Conservation (phyloP, 208 protist species). For the Tritrichomonas musculus region DNA sequence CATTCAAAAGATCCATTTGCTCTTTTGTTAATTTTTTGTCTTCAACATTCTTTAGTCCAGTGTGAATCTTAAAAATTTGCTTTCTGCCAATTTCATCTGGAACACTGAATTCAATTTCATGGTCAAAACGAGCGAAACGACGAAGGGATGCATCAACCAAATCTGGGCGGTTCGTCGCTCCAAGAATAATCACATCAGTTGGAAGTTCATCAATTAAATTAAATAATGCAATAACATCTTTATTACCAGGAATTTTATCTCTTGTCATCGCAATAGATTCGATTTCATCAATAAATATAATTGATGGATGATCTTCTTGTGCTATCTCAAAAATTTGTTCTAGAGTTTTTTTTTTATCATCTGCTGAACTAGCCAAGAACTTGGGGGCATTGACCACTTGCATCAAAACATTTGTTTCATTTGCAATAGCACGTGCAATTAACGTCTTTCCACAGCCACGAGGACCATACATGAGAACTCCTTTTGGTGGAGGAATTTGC, state of each 20-base stretch:
- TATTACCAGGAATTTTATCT: conserved; percentile 96
- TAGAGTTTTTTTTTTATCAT: conserved; percentile 98
- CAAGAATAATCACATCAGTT: conserved; percentile 95
- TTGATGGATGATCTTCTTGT: conserved; percentile 87
- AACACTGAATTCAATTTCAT: conserved; percentile 99
- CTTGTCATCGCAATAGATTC: conserved; percentile 99
- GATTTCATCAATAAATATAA: conserved; percentile 99
- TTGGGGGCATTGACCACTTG: conserved; percentile 99
- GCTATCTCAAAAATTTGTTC: conserved; percentile 96
- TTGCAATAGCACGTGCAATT: conserved; percentile 96
- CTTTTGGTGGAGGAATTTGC: conserved; percentile 79
- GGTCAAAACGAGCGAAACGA: conserved; percentile 97
- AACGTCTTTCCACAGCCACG: conserved; percentile 98
- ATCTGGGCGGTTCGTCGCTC: conserved; percentile 98
- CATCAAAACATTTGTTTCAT: conserved; percentile 99
- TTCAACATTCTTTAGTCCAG: conserved; percentile 97
- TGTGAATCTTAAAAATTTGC: conserved; percentile 96
- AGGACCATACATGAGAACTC: conserved; percentile 95
- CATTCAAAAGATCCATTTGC: conserved; percentile 60
- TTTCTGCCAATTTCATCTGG: conserved; percentile 82
- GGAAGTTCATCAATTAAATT: conserved; percentile 99
- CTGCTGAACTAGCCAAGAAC: conserved; percentile 99
- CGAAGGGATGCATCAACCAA: conserved; percentile 96
- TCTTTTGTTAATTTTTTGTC: conserved; percentile 71
- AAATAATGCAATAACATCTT: conserved; percentile 98